Evolutionary conservation across 2,329 filamentous ascomycete genomes (phyloP), one percentile per base, ranked within the genome.

Genomic region (Triangularia setosa): DNA sequence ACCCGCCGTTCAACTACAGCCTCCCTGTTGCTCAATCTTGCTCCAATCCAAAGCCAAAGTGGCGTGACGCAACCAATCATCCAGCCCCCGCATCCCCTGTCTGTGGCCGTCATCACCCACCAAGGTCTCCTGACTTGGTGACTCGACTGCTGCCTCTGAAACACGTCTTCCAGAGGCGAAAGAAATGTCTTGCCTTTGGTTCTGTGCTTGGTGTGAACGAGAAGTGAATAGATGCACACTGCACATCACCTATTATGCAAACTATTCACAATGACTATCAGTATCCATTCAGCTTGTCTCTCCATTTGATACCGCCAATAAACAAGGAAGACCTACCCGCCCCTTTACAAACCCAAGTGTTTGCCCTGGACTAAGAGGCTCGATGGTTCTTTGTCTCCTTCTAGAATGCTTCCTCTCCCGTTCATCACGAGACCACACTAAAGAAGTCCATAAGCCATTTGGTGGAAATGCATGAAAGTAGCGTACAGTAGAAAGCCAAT

Each of bases 41-140:
- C 57, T 58, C 40, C 40, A 48, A 48, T 21, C 40, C 40, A 18
- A 48, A 48, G 40, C 58, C 30, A 58, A 57, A 40, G 64, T 65
- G 66, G 57, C 57, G 59, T 68, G 64, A 64, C 62, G 24, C 60
- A 60, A 35, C 62, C 62, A 66, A 64, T 64, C 58, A 62, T 53
- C 58, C 35, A 40, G 2, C 35, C n/a, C 40, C 40, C 40, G 18
- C 40, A 48, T 14, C n/a, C 40, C 40, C 18, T 48, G 40, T 48
- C 40, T 57, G 58, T 53, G 28, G 54, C 59, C 53, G 53, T 55
- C 60, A 58, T 35, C 58, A 30, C 18, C n/a, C 56, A 12, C 33
- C 33, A 30, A 14, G 11, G 53, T 63, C 58, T 64, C 62, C 55
- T 63, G 63, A 64, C 60, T 25, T 33, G 30, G 58, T 64, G 58